Percentiles rank a stretch among this genome's conserved stretches.
These are phyloP conservation scores for Claviceps quebecensis DNA, from an alignment of 2,329 filamentous ascomycete genomes.

Conservation along the genomic window DNA sequence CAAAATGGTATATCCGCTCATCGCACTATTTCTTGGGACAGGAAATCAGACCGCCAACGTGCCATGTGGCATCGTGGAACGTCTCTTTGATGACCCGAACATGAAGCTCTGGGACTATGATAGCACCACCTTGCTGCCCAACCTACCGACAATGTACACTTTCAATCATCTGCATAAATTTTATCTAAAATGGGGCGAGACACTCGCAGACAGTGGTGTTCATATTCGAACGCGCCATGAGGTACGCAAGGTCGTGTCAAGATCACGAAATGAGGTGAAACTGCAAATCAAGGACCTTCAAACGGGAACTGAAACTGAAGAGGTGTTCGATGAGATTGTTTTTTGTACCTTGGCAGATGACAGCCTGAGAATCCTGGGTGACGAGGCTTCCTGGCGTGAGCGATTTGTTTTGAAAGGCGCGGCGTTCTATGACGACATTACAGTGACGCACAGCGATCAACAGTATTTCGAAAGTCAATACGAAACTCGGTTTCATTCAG, in stretches of 20 bases:
- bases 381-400: conserved; percentile 45
- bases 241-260: conserved; percentile 35
- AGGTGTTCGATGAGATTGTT: conserved; percentile 52
- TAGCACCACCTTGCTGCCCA: conserved; percentile 37
- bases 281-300: conserved; percentile 36
- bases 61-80: conserved; percentile 51
- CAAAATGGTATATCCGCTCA: conserved; percentile 55
- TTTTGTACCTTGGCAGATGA: conserved; percentile 53
- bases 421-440: conserved; percentile 56
- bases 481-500: conserved; percentile 42
- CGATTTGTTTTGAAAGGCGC: conserved; percentile 56
- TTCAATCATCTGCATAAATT: conserved; percentile 50
- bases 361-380: conserved; percentile 44
- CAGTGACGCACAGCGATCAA: conserved; percentile 52
- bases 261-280: conserved; percentile 36
- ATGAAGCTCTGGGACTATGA: conserved; percentile 49
- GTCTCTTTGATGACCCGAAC: conserved; percentile 42
- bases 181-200: conserved; percentile 44
- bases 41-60: conserved; percentile 64
- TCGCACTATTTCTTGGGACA: conserved; percentile 60
- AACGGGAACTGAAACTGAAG: conserved; percentile 35
- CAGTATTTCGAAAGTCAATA: conserved; percentile 56
- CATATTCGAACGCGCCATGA: conserved; percentile 42
- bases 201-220: conserved; percentile 39
- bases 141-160: conserved; percentile 51